Percentiles rank a stretch among this genome's conserved stretches.
Conservation (phyloP, 2,329 filamentous ascomycete species). For the Phaeoacremonium minimum region DNA sequence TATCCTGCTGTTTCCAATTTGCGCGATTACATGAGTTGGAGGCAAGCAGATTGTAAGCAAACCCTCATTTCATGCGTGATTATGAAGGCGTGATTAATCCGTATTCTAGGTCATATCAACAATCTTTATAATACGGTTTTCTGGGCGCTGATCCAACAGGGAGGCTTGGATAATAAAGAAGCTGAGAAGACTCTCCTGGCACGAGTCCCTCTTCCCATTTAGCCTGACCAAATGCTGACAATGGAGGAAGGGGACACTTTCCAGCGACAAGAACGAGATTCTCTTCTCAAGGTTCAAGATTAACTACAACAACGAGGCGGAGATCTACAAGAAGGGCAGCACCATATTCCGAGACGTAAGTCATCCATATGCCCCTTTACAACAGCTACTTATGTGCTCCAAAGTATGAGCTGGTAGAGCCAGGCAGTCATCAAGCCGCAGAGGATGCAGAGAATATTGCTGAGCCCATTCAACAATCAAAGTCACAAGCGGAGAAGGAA, state of each 20-base stretch:
- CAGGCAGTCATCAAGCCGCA: slow-evolving; percentile 39
- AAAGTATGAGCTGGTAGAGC: slow-evolving; percentile 68
- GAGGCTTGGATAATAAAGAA: slow-evolving; percentile 69
- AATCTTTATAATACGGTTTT: slow-evolving; percentile 98
- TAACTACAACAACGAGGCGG: slow-evolving; percentile 96
- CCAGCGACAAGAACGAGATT: slow-evolving; percentile 93
- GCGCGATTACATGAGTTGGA: slow-evolving; percentile 93
- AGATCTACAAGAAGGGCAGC: slow-evolving; percentile 91
- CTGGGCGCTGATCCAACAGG: slow-evolving; percentile 80
- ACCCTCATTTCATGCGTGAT: not conserved
- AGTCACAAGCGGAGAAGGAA: slow-evolving; percentile 78
- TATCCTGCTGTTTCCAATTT: slow-evolving; percentile 82
- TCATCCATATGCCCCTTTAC: too few relatives aligned
- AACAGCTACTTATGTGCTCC: not conserved
- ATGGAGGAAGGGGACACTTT: slow-evolving; percentile 64
- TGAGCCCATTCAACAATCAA: slow-evolving; percentile 60
- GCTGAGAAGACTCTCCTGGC: slow-evolving; percentile 79
- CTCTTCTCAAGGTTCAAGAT: slow-evolving; percentile 83
- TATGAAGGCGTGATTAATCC: slow-evolving; percentile 12
- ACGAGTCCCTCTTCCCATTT: slow-evolving; percentile 12
- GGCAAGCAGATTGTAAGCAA: slow-evolving; percentile 84
- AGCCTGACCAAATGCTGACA: not conserved
- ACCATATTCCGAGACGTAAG: slow-evolving; percentile 78
- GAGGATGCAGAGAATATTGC: slow-evolving; percentile 42
- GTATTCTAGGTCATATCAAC: slow-evolving; percentile 77